Evolutionary conservation across 768 basidiomycete genomes (phyloP).

Genomic region (Kwoniella shandongensis): DNA sequence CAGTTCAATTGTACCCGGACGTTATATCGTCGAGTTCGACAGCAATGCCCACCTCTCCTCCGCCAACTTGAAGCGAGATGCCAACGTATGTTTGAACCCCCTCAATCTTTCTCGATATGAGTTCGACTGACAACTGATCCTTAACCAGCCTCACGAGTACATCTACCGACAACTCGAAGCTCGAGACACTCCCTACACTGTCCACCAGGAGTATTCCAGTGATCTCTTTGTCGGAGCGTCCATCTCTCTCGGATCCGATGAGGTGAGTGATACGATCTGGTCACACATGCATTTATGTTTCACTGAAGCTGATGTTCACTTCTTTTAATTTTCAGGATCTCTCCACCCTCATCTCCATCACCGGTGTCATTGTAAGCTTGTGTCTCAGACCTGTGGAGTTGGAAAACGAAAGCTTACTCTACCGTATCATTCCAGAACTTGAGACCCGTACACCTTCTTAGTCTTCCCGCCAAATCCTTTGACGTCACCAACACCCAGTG

Average conservation of each 20-base stretch:
- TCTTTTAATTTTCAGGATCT: conserved; percentile 57
- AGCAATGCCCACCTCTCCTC: conserved; percentile 33
- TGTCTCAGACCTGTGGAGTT: no score
- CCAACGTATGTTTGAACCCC: background rate
- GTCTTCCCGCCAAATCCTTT: conserved; percentile 14
- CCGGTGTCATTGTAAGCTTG: conserved; percentile 56
- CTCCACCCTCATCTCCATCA: conserved; percentile 56
- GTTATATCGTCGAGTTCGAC: conserved; percentile 65
- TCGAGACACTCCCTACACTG: conserved; percentile 33
- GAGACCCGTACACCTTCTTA: conserved; percentile 58
- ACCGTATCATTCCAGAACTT: conserved; percentile 54
- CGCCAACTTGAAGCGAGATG: conserved; percentile 16
- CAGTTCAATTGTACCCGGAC: conserved; percentile 55
- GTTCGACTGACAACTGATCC: conserved; percentile 2
- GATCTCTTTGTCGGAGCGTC: conserved; percentile 64
- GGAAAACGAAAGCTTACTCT: background rate
- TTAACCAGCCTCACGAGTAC: conserved; percentile 23
- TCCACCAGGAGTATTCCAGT: conserved; percentile 56
- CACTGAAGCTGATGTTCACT: conserved; percentile 6
- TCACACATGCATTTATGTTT: background rate
- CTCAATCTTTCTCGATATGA: conserved; percentile 2
- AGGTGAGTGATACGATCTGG: conserved; percentile 26
- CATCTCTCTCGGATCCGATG: conserved; percentile 57
- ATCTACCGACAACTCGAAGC: conserved; percentile 57
- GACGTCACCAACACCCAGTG: conserved; percentile 9